Conservation (phyloP, 2,329 filamentous ascomycete genomes). For the Teratosphaeria nubilosa region DNA sequence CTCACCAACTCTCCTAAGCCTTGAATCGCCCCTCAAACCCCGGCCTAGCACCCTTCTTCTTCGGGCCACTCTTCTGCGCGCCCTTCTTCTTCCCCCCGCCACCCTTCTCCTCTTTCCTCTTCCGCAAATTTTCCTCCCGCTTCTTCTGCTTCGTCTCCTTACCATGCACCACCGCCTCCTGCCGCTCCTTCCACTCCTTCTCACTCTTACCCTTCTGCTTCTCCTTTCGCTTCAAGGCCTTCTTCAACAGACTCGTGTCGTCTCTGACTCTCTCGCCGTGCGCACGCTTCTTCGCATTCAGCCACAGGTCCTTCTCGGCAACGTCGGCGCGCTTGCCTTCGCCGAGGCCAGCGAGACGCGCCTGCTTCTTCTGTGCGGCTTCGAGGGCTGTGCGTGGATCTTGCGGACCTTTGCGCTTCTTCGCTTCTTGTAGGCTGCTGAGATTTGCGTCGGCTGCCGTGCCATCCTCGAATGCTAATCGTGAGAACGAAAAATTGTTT, state of each 20-base stretch:
- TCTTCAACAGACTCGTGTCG: constrained; percentile 79
- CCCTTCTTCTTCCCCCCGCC: constrained; percentile 64
- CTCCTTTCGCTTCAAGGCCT: constrained; percentile 89
- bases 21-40: constrained; percentile 60
- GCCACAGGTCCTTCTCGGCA: constrained; percentile 87
- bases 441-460: constrained; percentile 65
- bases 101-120: constrained; percentile 68
- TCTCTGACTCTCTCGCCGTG: constrained; percentile 85
- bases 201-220: constrained; percentile 36
- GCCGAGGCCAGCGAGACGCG: constrained; percentile 64
- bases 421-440: constrained; percentile 47
- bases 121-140: constrained; percentile 48
- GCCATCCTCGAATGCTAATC: constrained; percentile 83
- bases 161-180: constrained; percentile 36
- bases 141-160: constrained; percentile 41
- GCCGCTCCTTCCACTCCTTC: constrained; percentile 32
- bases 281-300: constrained; percentile 77
- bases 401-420: constrained; percentile 70
- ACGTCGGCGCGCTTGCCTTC: constrained; percentile 75
- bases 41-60: constrained; percentile 46
- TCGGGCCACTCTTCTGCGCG: constrained; percentile 42
- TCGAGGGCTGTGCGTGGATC: constrained; percentile 81
- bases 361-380: constrained; percentile 76
- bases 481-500: constrained; percentile 78
- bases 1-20: constrained; percentile 20